Conservation (phyloP, 2,329 filamentous ascomycete genomes). For the Aspergillus fijiensis region DNA sequence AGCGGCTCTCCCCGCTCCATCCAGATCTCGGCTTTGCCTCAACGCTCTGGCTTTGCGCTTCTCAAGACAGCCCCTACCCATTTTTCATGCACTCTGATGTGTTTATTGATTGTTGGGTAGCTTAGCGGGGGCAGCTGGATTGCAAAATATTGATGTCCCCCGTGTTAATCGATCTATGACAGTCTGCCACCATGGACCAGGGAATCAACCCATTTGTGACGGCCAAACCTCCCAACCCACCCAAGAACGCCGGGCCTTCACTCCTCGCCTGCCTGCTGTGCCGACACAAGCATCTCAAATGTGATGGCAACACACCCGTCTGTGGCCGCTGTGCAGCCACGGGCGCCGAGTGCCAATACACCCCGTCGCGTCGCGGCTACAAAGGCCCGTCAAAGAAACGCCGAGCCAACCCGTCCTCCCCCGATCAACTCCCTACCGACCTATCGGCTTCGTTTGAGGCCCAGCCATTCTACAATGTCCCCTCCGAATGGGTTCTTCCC, state of each 20-base stretch:
- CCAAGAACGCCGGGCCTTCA: constrained; percentile 35
- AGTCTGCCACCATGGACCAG: constrained; percentile 25
- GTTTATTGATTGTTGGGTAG: not conserved
- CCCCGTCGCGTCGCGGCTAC: constrained; percentile 72
- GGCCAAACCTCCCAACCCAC: constrained; percentile 14
- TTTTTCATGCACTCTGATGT: not conserved
- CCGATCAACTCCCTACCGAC: constrained; percentile 51
- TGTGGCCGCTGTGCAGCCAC: constrained; percentile 66
- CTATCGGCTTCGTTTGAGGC: constrained; percentile 34
- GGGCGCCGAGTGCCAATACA: constrained; percentile 66
- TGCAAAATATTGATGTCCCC: not conserved
- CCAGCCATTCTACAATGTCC: constrained; percentile 36
- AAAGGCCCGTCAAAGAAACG: constrained; percentile 63
- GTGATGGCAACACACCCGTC: constrained; percentile 64
- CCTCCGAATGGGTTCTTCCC: constrained; percentile 39
- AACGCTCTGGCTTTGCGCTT: not conserved
- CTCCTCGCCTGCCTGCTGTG: constrained; percentile 51
- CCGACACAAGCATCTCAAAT: constrained; percentile 68
- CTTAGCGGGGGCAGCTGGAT: not conserved
- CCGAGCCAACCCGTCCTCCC: constrained; percentile 35
- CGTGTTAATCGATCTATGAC: not conserved
- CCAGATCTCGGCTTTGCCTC: not conserved
- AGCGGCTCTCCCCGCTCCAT: not conserved
- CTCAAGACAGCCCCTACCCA: not conserved
- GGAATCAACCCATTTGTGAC: constrained; percentile 19